Evolutionary conservation across 306 rosid genomes (phyloP), one percentile per base, ranked within the genome.

Genomic region (Senna tora): DNA sequence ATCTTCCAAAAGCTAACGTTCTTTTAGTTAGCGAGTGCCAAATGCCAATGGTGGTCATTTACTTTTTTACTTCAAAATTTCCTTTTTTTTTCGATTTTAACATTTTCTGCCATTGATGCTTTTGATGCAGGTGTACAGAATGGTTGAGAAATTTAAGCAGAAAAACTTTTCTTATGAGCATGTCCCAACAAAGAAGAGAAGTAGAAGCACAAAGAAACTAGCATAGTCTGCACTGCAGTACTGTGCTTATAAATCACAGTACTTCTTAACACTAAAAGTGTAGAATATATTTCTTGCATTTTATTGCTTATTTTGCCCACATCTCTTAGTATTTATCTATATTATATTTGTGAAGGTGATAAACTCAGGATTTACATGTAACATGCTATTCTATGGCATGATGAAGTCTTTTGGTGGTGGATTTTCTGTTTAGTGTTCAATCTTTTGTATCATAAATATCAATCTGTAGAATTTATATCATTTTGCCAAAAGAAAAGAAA

Each of bases 81-180:
- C 10, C 36, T 3, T 0, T 20, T 2, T 65, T 22, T 65, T 47
- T 36, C 5, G 5, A 7, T 5, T 36, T 2, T 36, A 0, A 13
- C 9, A 1, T 34, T 46, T 65, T 66, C 8, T 39, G 9, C 9
- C 1, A 25, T 5, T 47, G 54, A 28, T n/a, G 41, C 15, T 17
- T n/a, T 45, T n/a, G 21, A 66, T 83, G 80, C 92, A 93, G 98
- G 96, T 84, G 16, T 82, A 87, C 82, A 72, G 69, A 57, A 84
- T 88, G 96, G 87, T 88, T 83, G 73, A 87, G 69, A 90, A 90
- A 74, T 85, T 87, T 65, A 86, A 84, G 93, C 86, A 74, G 87
- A 83, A 77, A 71, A 75, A 34, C 55, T n/a, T 45, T 71, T 55
- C 86, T 60, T 57, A 66, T 32, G 65, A 51, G 59, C 41, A 52